These are phyloP conservation scores for Hymenochaete sp. DNA, from an alignment of 1,284 basidiomycete species.

Conservation along the genomic window DNA sequence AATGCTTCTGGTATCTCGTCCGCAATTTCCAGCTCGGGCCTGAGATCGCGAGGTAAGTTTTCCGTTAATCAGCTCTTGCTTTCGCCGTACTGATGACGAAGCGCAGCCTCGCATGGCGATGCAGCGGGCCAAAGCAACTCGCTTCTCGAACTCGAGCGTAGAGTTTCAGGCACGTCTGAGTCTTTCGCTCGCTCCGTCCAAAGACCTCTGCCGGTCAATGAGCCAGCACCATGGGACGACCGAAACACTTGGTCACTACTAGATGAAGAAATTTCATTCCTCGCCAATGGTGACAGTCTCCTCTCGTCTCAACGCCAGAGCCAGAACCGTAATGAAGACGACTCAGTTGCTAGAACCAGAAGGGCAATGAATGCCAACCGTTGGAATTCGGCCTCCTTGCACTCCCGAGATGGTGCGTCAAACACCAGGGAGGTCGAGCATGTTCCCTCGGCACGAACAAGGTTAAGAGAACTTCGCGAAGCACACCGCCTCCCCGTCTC, in stretches of 20 bases:
- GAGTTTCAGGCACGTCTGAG: background rate
- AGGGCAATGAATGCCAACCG: too few relatives aligned
- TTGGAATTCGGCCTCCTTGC: too few relatives aligned
- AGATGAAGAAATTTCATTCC: too few relatives aligned
- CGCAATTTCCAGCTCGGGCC: background rate
- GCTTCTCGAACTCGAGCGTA: background rate
- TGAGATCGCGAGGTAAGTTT: conserved; percentile 4
- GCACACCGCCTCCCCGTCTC: conserved; percentile 4
- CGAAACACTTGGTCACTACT: too few relatives aligned
- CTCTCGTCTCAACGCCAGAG: too few relatives aligned
- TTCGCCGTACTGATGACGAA: background rate
- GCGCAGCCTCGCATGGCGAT: background rate
- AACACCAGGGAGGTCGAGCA: background rate
- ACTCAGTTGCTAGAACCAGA: too few relatives aligned
- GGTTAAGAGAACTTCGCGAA: conserved; percentile 7
- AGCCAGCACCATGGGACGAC: too few relatives aligned
- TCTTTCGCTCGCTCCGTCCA: too few relatives aligned
- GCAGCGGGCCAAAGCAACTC: background rate
- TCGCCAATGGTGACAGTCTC: too few relatives aligned
- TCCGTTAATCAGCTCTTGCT: background rate
- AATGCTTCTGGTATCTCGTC: conserved; percentile 1
- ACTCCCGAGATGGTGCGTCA: background rate
- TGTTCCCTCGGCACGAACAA: background rate
- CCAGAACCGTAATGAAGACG: too few relatives aligned
- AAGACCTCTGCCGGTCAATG: too few relatives aligned